Percentiles rank a stretch among this genome's conserved stretches.
Conservation (phyloP, 2,329 filamentous ascomycete species). For the Monilinia vaccinii-corymbosi region DNA sequence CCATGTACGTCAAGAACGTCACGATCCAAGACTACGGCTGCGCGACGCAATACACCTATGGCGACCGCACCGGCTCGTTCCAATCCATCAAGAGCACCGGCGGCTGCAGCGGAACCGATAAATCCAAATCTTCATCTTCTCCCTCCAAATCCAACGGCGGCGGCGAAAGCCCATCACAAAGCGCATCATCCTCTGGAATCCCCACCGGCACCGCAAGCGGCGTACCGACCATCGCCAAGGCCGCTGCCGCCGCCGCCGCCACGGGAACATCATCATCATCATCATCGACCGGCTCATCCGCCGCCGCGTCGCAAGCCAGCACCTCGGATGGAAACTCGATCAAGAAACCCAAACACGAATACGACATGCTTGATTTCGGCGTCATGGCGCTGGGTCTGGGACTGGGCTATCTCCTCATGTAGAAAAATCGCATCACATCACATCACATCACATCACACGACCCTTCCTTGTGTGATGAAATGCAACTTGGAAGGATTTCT, state of each 20-base stretch:
- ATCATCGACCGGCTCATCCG: neutral
- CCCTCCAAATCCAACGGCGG: neutral
- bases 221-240: slow-evolving; percentile 2
- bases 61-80: slow-evolving; percentile 38
- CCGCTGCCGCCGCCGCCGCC: neutral
- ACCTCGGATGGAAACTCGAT: slow-evolving; percentile 4
- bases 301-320: slow-evolving; percentile 22
- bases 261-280: too few relatives aligned
- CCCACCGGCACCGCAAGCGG: slow-evolving; percentile 9
- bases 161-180: neutral
- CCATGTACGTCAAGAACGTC: slow-evolving; percentile 42
- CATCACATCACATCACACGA: too few relatives aligned
- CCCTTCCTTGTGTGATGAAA: too few relatives aligned
- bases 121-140: neutral
- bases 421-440: slow-evolving; percentile 10
- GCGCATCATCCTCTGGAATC: neutral
- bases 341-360: slow-evolving; percentile 21
- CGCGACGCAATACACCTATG: slow-evolving; percentile 40
- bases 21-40: slow-evolving; percentile 43
- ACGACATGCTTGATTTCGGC: slow-evolving; percentile 22
- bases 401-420: slow-evolving; percentile 29
- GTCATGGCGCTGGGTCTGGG: slow-evolving; percentile 28
- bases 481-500: too few relatives aligned
- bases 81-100: slow-evolving; percentile 37
- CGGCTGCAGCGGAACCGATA: slow-evolving; percentile 15